A percentile compares a stretch with the other conserved stretches of the same genome.
These are phyloP conservation scores for Chrysoporthe deuterocubensis DNA, from an alignment of 2,329 filamentous ascomycete genomes.

Conservation along the genomic window DNA sequence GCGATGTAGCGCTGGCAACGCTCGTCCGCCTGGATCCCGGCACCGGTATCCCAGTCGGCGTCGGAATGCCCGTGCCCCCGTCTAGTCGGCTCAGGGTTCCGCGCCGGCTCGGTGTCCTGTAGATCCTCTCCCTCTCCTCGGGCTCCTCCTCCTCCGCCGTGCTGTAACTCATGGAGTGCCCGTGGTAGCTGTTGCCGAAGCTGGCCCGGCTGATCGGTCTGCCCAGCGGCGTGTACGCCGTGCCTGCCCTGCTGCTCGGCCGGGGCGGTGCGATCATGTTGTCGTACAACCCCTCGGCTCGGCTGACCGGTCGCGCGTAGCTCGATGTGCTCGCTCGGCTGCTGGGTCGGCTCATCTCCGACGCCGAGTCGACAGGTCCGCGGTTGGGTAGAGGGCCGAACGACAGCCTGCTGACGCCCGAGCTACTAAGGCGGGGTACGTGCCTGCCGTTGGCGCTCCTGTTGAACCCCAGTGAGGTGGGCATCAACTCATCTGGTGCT, in stretches of 20 bases:
- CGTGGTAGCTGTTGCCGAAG: constrained; percentile 65
- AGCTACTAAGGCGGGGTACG: constrained; percentile 62
- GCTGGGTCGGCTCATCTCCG: constrained; percentile 67
- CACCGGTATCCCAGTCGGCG: constrained; percentile 52
- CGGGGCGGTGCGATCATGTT: constrained; percentile 56
- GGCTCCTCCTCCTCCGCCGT: constrained; percentile 54
- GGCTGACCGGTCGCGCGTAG: constrained; percentile 57
- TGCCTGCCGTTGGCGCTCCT: constrained; percentile 47
- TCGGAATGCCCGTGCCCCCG: constrained; percentile 45
- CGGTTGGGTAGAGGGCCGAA: constrained; percentile 64
- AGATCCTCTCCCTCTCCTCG: constrained; percentile 33
- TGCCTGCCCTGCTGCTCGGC: constrained; percentile 64
- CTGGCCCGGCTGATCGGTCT: constrained; percentile 69
- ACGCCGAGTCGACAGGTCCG: constrained; percentile 45
- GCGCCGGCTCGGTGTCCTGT: constrained; percentile 59
- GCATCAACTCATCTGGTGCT: constrained; percentile 51
- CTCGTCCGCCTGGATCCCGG: constrained; percentile 50
- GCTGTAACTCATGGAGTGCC: constrained; percentile 61
- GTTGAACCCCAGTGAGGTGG: constrained; percentile 45
- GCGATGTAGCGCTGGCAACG: constrained; percentile 30
- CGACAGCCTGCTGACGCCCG: constrained; percentile 65
- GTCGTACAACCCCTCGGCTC: constrained; percentile 45
- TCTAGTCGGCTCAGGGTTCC: constrained; percentile 58
- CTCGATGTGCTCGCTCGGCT: constrained; percentile 70
- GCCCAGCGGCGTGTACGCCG: constrained; percentile 65